Base-by-base conservation (phyloP, 2,329 filamentous ascomycete species). In the Tolypocladium capitatum region DNA sequence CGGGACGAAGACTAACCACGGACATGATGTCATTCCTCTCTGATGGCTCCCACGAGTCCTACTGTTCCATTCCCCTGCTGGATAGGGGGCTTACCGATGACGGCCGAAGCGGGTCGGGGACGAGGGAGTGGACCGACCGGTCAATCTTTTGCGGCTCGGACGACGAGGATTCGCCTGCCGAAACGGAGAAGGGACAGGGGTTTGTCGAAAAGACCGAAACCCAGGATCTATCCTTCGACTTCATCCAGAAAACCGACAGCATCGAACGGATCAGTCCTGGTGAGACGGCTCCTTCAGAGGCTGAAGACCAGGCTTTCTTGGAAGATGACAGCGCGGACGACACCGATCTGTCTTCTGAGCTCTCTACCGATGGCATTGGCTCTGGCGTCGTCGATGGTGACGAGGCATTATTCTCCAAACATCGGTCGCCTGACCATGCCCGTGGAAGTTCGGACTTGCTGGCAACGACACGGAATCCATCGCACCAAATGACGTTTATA, bases 41-140 rank as follows among this genome's bases (percentile, higher is more conserved):
- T 1, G 74, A 78, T 14, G 77, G 76, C 48, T 89, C 86, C 0
- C 75, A 79, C 28, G 80, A 83, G 45, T 91, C 86, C 0, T 89
- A 88, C 60, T 83, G 78, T 35, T 90, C 86, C 0, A 80, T 83
- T 32, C 86, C 88, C 4, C 72, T 92, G 8, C 73, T 94, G 13
- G 83, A 91, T 51, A 78, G 84, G 45, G 84, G 76, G 3, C 60
- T 74, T 30, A 73, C 71, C 0, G 74, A 79, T 38, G 73, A 78
- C 51, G 71, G 63, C 1, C 63, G 58, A 8, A 70, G 69, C 52
- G 66, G 64, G 48, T 64, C 61, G 34, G 56, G 59, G 27, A 66
- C 66, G 11, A 63, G 60, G 7, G 69, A 73, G 49, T 81, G 78
- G 78, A 72, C 71, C 10, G 65, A 78, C 35, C 71, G 67, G 38